Percentiles rank a stretch among this genome's conserved stretches.
Conservation (phyloP, 345 rosid species). For the Hibiscus mutabilis region DNA sequence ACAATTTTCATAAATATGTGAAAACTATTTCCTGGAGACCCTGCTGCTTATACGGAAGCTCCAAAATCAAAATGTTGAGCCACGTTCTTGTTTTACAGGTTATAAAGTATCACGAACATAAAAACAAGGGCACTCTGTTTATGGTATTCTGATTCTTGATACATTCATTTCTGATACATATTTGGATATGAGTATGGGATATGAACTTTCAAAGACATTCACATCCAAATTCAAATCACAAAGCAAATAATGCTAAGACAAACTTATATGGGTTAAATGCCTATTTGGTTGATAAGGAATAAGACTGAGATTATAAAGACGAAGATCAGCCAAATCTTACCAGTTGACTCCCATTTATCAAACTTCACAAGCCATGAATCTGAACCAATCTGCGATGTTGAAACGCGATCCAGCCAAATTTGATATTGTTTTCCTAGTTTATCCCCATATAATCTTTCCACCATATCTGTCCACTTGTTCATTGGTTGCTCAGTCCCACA, state of each 20-base stretch:
- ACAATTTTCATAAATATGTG: background rate
- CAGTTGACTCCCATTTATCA: slow-evolving; percentile 67
- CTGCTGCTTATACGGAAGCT: background rate
- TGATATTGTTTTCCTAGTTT: slow-evolving; percentile 40
- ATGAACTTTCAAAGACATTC: background rate
- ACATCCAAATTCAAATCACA: background rate
- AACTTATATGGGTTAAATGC: background rate
- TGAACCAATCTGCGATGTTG: slow-evolving; percentile 43
- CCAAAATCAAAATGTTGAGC: background rate
- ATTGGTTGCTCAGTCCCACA: slow-evolving; percentile 45
- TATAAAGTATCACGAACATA: background rate
- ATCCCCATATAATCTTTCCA: slow-evolving; percentile 47
- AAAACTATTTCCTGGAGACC: background rate
- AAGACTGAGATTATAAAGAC: background rate
- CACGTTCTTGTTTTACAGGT: background rate
- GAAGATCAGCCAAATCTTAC: slow-evolving; percentile 27
- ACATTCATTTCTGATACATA: background rate
- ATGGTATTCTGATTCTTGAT: background rate
- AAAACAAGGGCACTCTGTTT: background rate
- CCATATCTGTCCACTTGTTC: slow-evolving; percentile 31
- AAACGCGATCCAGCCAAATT: slow-evolving; percentile 67
- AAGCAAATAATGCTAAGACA: no score
- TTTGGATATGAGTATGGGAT: background rate
- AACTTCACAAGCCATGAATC: slow-evolving; percentile 70
- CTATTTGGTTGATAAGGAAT: background rate